Evolutionary conservation across 2,329 filamentous ascomycete genomes (phyloP), one percentile per base, ranked within the genome.

Genomic region (Rhynchosporium graminicola): DNA sequence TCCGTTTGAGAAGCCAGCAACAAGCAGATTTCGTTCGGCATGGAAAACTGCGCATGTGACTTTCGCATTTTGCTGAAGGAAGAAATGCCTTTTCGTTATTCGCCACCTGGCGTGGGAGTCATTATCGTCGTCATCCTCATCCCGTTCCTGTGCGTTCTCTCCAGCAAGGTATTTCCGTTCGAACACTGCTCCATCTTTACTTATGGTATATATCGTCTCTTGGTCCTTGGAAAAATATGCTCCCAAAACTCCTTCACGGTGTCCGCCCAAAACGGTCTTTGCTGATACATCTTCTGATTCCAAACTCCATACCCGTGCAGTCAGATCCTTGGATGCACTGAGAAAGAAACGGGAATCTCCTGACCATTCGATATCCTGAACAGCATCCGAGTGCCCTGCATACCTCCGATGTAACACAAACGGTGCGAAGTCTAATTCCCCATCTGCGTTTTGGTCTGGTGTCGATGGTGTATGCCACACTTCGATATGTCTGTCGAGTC

Each of bases 171-270:
- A 99, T 73, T 91, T 87, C 95, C 95, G 99, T 67, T 90, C 85
- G 72, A 98, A 98, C 0, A 98, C 83, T 2, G 95, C 93, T n/a
- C 95, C 96, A 75, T 99, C 96, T 75, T 96, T 96, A 77, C 94
- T 97, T 67, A 97, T 87, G 0, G 95, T 98, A 75, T 95, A 99
- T 59, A 99, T 96, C 55, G 86, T 91, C 77, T 99, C 96, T 74
- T 99, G 95, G 70, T 96, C 88, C 65, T 89, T 87, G 0, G 93
- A 96, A 74, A 99, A 99, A 87, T 92, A 99, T n/a, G 93, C 93
- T n/a, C 89, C 91, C 60, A 96, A 83, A 3, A 99, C 90, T 15
- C 85, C 88, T 76, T 97, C 92, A 74, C 92, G 88, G 77, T 99
- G 96, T 1, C 95, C 95, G 3, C 92, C 89, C 65, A 99, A 79